Conservation (phyloP, 306 rosid genomes). For the Spatholobus suberectus region DNA sequence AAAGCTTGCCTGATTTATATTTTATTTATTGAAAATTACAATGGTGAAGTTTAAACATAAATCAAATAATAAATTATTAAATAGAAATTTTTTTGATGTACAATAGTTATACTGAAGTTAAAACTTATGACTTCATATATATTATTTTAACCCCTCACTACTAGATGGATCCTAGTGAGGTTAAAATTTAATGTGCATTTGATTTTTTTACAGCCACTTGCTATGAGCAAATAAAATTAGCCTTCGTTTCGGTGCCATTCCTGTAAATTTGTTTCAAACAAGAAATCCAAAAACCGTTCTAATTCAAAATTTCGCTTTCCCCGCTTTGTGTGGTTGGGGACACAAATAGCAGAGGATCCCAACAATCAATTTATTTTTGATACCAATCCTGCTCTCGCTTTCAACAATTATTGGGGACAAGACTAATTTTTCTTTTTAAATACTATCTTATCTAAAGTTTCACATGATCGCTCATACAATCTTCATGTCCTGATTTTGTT, state of each 20-base stretch:
- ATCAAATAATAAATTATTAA: background rate
- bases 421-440: background rate
- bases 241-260: background rate
- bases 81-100: too few relatives aligned
- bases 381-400: background rate
- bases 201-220: background rate
- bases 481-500: background rate
- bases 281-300: background rate
- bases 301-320: background rate
- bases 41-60: background rate
- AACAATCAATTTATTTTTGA: background rate
- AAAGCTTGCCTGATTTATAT: too few relatives aligned
- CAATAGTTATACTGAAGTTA: too few relatives aligned
- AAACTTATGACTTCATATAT: too few relatives aligned
- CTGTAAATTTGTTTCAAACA: background rate
- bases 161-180: too few relatives aligned
- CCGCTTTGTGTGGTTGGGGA: background rate
- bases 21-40: background rate
- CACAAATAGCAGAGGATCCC: background rate
- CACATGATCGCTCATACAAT: background rate
- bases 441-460: background rate
- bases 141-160: too few relatives aligned
- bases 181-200: too few relatives aligned
- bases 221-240: background rate
- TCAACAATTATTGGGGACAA: background rate